These are phyloP conservation scores for Citrullus colocynthis DNA, from an alignment of 306 rosid species.

Conservation along the genomic window DNA sequence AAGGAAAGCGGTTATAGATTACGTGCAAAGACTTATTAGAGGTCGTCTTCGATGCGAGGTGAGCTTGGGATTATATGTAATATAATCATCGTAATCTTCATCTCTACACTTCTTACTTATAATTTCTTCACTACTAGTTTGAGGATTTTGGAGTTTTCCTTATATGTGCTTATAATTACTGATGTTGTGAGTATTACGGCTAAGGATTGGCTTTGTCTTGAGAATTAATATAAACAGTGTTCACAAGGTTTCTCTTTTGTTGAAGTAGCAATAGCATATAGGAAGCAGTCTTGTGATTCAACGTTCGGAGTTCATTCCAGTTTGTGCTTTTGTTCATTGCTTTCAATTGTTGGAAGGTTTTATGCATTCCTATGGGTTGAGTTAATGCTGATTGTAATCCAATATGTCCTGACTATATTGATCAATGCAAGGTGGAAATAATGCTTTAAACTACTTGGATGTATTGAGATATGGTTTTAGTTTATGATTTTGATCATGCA, in stretches of 20 bases:
- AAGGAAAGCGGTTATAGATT: conserved; percentile 29
- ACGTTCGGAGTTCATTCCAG: neutral
- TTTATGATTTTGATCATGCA: neutral
- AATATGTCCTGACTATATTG: neutral
- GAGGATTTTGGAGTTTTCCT: neutral
- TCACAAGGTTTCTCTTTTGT: neutral
- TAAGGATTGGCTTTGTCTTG: neutral
- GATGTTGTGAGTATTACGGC: neutral
- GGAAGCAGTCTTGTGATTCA: neutral
- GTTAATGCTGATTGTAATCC: neutral
- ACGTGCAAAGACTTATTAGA: conserved; percentile 26
- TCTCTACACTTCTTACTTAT: neutral
- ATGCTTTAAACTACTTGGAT: neutral
- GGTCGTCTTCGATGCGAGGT: conserved; percentile 25
- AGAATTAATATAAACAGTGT: neutral
- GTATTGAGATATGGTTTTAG: neutral
- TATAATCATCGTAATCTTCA: neutral
- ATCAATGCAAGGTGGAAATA: neutral
- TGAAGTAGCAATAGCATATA: neutral
- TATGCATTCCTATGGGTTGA: neutral
- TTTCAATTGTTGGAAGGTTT: neutral
- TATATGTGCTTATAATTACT: neutral
- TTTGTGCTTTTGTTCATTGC: neutral
- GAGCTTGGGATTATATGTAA: neutral
- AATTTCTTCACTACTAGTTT: neutral